Evolutionary conservation across 345 rosid genomes (phyloP).

Genomic region (Eucalyptus regnans): DNA sequence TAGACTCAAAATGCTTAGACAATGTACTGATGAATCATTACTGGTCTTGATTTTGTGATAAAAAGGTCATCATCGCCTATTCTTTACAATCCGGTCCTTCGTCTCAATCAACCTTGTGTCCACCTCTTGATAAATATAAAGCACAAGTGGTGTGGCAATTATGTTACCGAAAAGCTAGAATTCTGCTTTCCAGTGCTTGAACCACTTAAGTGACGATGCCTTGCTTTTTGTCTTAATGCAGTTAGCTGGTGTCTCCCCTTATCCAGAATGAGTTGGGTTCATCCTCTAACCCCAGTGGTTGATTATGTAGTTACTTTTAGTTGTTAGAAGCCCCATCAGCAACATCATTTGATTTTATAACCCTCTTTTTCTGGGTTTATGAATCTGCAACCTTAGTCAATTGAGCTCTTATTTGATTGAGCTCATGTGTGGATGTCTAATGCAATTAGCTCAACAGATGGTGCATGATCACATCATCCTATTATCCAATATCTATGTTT

Average conservation of each 20-base stretch:
- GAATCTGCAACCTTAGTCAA: not conserved
- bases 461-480: not conserved
- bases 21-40: not conserved
- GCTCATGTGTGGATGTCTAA: not conserved
- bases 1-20: not conserved
- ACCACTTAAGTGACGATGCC: no score
- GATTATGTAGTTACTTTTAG: not conserved
- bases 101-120: no score
- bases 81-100: no score
- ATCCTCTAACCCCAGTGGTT: not conserved
- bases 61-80: no score
- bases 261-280: constrained; percentile 1
- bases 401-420: not conserved
- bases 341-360: not conserved
- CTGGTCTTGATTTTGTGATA: not conserved
- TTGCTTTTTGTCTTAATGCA: constrained; percentile 6
- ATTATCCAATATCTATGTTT: not conserved
- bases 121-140: no score
- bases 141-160: no score
- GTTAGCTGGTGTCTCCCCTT: constrained; percentile 92
- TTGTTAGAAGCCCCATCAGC: not conserved
- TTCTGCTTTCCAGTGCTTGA: no score
- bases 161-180: no score
- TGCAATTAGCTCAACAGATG: not conserved
- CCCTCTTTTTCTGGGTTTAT: not conserved